phyloP scores from a whole-genome alignment of 1,284 basidiomycete genomes.

The Coriolopsis trogii region DNA sequence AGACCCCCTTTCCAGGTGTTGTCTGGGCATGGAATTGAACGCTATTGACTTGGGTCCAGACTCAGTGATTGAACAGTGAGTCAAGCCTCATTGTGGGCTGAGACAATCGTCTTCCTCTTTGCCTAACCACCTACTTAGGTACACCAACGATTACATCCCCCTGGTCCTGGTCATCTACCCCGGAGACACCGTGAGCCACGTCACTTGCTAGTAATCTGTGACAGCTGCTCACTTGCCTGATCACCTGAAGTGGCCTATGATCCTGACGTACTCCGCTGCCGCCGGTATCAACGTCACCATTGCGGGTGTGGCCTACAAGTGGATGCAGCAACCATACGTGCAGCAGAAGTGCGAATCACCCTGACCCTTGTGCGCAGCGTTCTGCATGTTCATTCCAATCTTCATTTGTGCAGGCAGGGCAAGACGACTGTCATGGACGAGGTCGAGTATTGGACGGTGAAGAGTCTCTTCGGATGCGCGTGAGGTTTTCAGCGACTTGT shows the following conservation, averaged over 20 bases:
- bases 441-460: conserved; percentile 17
- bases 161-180: neutral
- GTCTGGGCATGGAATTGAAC: too few species aligned
- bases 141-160: neutral
- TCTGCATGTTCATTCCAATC: neutral
- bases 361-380: neutral
- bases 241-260: conserved; percentile 15
- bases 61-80: too few species aligned
- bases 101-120: too few species aligned
- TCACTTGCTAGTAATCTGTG: neutral
- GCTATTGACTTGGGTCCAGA: too few species aligned
- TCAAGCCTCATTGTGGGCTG: too few species aligned
- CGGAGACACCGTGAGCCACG: neutral
- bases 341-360: conserved; percentile 1
- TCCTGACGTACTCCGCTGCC: conserved; percentile 5
- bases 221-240: neutral
- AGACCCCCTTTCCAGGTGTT: neutral
- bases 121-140: too few species aligned
- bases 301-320: conserved; percentile 9
- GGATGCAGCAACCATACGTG: conserved; percentile 15
- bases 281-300: conserved; percentile 10
- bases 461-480: conserved; percentile 18
- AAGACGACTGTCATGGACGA: conserved; percentile 3
- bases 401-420: conserved; percentile 1
- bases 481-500: neutral